Conservation (phyloP, 306 rosid species). For the Fragaria ananassa region DNA sequence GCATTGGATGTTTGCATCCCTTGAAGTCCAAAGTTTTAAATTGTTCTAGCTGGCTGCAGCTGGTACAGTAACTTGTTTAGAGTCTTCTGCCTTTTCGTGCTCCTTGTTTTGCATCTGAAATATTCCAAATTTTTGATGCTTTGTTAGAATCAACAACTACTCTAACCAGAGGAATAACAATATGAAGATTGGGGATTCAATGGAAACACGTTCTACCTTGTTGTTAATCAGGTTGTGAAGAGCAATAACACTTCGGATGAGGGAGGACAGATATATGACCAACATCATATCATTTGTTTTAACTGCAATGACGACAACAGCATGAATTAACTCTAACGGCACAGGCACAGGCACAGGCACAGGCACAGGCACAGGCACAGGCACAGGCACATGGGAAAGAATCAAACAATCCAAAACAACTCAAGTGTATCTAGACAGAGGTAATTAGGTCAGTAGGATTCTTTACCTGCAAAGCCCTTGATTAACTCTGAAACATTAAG, state of each 20-base stretch:
- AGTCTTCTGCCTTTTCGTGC: constrained; percentile 56
- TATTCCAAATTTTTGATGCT: background rate
- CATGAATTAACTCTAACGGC: background rate
- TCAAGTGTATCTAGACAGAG: background rate
- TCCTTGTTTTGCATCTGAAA: constrained; percentile 56
- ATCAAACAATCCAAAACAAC: background rate
- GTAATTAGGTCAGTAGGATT: background rate
- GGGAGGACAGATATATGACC: constrained; percentile 53
- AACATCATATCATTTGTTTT: constrained; percentile 63
- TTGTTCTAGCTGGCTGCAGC: constrained; percentile 25
- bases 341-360: background rate
- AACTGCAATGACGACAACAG: constrained; percentile 34
- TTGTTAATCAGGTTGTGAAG: constrained; percentile 61
- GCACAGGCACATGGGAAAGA: background rate
- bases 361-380: background rate
- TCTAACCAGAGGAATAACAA: background rate
- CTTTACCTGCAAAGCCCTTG: constrained; percentile 51
- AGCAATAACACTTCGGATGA: constrained; percentile 57
- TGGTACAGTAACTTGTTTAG: constrained; percentile 38
- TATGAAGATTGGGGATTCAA: background rate
- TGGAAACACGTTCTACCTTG: constrained; percentile 34
- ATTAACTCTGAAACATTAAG: constrained; percentile 51
- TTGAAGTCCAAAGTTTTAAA: background rate
- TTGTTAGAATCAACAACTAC: background rate
- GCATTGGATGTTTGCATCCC: no score